Base-by-base conservation (phyloP, 495 filamentous ascomycete genomes). In the Aspergillus indologenus region DNA sequence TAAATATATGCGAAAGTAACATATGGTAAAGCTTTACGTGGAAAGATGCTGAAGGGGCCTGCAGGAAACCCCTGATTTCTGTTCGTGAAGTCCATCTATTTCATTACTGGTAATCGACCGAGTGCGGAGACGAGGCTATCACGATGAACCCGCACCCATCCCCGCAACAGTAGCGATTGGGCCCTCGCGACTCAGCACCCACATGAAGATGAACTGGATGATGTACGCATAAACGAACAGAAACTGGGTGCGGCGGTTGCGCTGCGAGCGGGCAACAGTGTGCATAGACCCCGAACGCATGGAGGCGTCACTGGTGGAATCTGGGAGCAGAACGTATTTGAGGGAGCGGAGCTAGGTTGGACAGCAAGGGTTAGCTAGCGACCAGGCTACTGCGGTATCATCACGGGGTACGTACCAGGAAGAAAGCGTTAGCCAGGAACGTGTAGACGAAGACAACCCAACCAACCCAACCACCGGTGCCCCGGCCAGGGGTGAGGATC, bases 211-310 rank as follows among this genome's bases (percentile, higher is more conserved):
- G 49, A 98, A 85, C 73, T 98, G 94, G 53, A 96, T 87, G 17
- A 92, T 78, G 72, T 98, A 98, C 43, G 90, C 89, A 76, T 98
- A 98, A 59, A 93, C 75, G 74, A 98, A 97, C 59, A 98, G 76
- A 65, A 98, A 98, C 77, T 97, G 91, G 3, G 92, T 97, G 56
- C 94, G 81, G 70, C 91, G 85, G 73, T 88, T 96, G 68, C 88
- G 84, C 78, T 96, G 92, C 18, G 89, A 84, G 61, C 92, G 84
- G 42, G 86, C 86, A 58, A 92, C 85, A 22, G 90, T 91, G 70
- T 93, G 89, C 75, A 82, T 87, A 23, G 85, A 84, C 51, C 80
- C 80, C 11, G 83, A 85, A 57, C 85, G 83, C 67, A 79, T 78
- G 21, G 81, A 74, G 54, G 80, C 81, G 63, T 86, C 83, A 54